A percentile compares a stretch with the other conserved stretches of the same genome.
Conservation (phyloP, 2,329 filamentous ascomycete genomes). For the Pseudogymnoascus sp. region DNA sequence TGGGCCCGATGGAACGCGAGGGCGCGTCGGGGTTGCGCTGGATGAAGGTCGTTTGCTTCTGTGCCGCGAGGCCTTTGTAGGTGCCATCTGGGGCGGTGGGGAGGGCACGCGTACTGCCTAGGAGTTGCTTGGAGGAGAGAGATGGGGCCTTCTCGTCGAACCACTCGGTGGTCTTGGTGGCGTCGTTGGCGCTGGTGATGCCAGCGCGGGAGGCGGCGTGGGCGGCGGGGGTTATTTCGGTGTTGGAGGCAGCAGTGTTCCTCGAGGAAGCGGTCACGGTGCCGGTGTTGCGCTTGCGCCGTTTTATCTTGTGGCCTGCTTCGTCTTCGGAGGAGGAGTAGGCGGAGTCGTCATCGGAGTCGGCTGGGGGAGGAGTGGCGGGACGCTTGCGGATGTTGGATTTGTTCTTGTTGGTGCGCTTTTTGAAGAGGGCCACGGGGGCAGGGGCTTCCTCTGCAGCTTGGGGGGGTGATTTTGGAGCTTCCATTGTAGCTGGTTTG, state of each 20-base stretch:
- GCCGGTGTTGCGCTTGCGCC: constrained; percentile 61
- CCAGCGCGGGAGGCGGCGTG: constrained; percentile 55
- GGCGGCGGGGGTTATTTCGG: constrained; percentile 44
- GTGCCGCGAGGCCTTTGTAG: constrained; percentile 69
- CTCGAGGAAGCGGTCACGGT: constrained; percentile 59
- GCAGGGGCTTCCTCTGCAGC: constrained; percentile 55
- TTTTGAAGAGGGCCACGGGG: constrained; percentile 69
- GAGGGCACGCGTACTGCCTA: constrained; percentile 46
- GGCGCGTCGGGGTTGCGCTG: constrained; percentile 72
- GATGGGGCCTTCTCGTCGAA: constrained; percentile 58
- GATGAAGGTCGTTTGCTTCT: constrained; percentile 57
- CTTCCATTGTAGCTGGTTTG: background rate
- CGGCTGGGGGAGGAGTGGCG: constrained; percentile 65
- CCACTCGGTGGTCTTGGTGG: constrained; percentile 85
- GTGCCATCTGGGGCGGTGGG: constrained; percentile 50
- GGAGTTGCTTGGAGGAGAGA: constrained; percentile 42
- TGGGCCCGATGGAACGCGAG: constrained; percentile 65
- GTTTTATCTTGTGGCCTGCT: constrained; percentile 68
- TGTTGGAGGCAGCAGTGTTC: constrained; percentile 32
- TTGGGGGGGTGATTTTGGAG: constrained; percentile 18
- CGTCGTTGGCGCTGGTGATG: constrained; percentile 68
- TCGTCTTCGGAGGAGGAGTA: constrained; percentile 69
- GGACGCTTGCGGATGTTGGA: constrained; percentile 73
- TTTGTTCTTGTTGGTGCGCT: constrained; percentile 68
- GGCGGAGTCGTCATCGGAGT: constrained; percentile 50